Conservation (phyloP, 2,329 filamentous ascomycete species). For the Zymoseptoria passerinii region DNA sequence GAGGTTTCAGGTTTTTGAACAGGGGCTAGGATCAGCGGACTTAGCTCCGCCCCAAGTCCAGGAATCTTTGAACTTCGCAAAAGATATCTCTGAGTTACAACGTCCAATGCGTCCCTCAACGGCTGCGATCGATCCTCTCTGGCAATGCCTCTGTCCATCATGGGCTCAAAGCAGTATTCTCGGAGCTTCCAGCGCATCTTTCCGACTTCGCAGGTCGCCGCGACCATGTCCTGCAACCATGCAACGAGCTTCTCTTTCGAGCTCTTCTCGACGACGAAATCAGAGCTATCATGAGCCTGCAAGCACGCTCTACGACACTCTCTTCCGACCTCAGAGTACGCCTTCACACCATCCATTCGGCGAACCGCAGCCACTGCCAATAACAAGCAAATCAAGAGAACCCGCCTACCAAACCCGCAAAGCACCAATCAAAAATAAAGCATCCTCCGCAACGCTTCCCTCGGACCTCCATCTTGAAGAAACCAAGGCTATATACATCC, state of each 20-base stretch:
- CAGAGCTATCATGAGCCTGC: slow-evolving; percentile 1
- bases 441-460: background rate
- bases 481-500: slow-evolving; percentile 39
- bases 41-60: background rate
- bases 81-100: background rate
- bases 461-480: slow-evolving; percentile 8
- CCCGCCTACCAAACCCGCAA: background rate
- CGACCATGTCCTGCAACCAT: background rate
- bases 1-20: no score
- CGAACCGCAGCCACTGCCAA: background rate
- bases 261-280: background rate
- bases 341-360: background rate
- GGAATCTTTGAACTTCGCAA: background rate
- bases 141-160: slow-evolving; percentile 55
- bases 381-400: background rate
- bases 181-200: slow-evolving; percentile 12
- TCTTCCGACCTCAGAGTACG: background rate
- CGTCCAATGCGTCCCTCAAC: slow-evolving; percentile 29
- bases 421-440: background rate
- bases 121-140: slow-evolving; percentile 49
- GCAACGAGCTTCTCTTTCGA: slow-evolving; percentile 1
- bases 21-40: background rate
- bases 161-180: slow-evolving; percentile 14
- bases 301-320: slow-evolving; percentile 3
- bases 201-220: slow-evolving; percentile 8